Evolutionary conservation across 2,329 filamentous ascomycete genomes (phyloP).

Genomic region (Hirsutella minnesotensis): DNA sequence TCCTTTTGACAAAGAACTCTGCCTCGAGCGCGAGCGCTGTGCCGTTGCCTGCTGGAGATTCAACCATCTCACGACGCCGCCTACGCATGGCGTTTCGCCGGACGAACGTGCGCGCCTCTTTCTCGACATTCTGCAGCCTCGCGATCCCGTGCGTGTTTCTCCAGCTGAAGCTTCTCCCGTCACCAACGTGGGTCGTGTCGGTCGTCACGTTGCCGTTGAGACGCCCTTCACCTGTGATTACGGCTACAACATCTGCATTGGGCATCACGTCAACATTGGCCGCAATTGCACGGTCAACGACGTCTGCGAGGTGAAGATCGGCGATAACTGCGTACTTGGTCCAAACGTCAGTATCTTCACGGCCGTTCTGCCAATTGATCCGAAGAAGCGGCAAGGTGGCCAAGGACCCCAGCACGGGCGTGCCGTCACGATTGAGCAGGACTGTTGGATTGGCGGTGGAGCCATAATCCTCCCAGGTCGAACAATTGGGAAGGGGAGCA

Average conservation of each 20-base stretch:
- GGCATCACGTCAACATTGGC: slow-evolving; percentile 72
- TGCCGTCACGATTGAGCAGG: slow-evolving; percentile 68
- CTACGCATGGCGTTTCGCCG: slow-evolving; percentile 56
- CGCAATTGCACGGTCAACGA: slow-evolving; percentile 80
- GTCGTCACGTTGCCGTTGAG: slow-evolving; percentile 68
- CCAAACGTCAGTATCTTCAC: slow-evolving; percentile 82
- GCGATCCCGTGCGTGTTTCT: slow-evolving; percentile 43
- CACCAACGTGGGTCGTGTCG: slow-evolving; percentile 49
- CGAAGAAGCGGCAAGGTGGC: slow-evolving; percentile 60
- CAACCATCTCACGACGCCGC: slow-evolving; percentile 66
- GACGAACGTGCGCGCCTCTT: slow-evolving; percentile 60
- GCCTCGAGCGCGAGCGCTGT: slow-evolving; percentile 76
- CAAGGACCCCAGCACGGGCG: slow-evolving; percentile 60
- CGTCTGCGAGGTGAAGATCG: slow-evolving; percentile 72
- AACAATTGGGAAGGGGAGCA: slow-evolving; percentile 66
- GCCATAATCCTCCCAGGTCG: slow-evolving; percentile 69
- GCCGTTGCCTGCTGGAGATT: slow-evolving; percentile 72
- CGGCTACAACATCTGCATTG: slow-evolving; percentile 87
- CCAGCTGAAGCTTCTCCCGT: slow-evolving; percentile 39
- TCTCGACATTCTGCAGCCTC: slow-evolving; percentile 57
- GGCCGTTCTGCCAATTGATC: slow-evolving; percentile 59
- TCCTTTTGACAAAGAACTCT: slow-evolving; percentile 65
- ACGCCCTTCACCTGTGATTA: slow-evolving; percentile 89
- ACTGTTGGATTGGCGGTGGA: slow-evolving; percentile 73
- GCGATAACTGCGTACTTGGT: slow-evolving; percentile 64